Conservation (phyloP, 768 basidiomycete species). For the Kwoniella shandongensis region DNA sequence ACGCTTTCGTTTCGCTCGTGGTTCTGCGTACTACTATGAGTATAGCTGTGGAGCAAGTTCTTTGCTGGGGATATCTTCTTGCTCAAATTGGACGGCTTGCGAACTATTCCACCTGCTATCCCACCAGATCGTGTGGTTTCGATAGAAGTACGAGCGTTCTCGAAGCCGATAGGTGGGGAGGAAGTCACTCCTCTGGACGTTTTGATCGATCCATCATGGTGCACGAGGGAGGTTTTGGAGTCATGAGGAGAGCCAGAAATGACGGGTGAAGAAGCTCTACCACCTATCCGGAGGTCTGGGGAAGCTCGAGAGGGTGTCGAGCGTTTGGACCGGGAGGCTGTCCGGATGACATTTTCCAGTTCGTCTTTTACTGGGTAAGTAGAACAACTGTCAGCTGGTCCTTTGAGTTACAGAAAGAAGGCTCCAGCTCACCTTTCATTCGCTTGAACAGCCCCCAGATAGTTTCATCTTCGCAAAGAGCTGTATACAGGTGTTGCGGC, state of each 20-base stretch:
- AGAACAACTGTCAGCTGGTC: too few species aligned
- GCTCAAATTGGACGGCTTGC: slow-evolving; percentile 4
- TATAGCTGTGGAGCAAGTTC: background rate
- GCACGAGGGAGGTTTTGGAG: slow-evolving; percentile 10
- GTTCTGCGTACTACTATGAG: background rate
- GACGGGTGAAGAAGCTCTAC: slow-evolving; percentile 15
- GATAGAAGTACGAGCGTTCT: slow-evolving; percentile 9
- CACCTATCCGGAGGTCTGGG: slow-evolving; percentile 1
- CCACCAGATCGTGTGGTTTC: slow-evolving; percentile 16
- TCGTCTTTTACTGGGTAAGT: slow-evolving; percentile 38
- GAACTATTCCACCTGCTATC: slow-evolving; percentile 11
- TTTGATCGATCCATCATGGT: slow-evolving; percentile 7
- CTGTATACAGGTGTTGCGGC: slow-evolving; percentile 77
- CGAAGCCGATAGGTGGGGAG: background rate
- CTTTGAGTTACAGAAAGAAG: background rate
- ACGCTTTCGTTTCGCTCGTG: slow-evolving; percentile 35
- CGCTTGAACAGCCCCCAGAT: slow-evolving; percentile 80
- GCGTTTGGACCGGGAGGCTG: slow-evolving; percentile 18
- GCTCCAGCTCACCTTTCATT: slow-evolving; percentile 68
- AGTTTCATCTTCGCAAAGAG: slow-evolving; percentile 84
- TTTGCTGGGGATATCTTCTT: slow-evolving; percentile 1
- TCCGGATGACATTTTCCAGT: slow-evolving; percentile 30
- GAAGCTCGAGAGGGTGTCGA: slow-evolving; percentile 18
- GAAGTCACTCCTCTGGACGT: slow-evolving; percentile 3
- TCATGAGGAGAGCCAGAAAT: slow-evolving; percentile 21